Conservation (phyloP, 192 early-diverging fungal species). For the Backusella mclennaniae region DNA sequence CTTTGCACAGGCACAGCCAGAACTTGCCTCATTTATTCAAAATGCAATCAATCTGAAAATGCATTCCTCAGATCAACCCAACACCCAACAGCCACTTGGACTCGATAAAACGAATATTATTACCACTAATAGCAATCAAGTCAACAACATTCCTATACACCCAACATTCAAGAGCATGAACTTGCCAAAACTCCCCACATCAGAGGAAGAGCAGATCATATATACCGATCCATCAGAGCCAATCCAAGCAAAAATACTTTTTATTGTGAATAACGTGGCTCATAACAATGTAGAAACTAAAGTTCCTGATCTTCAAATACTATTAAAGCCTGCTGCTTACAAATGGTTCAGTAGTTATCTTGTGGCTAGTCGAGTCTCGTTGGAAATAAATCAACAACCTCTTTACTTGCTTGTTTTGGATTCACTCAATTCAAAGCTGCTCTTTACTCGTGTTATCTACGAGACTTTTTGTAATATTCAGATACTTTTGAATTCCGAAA, state of each 20-base stretch:
- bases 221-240: constrained; percentile 58
- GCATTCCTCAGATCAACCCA: constrained; percentile 22
- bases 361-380: constrained; percentile 90
- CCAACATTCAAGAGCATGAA: constrained; percentile 18
- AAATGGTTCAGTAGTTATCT: constrained; percentile 96
- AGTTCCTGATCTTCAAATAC: constrained; percentile 68
- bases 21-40: constrained; percentile 65
- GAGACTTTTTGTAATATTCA: constrained; percentile 88
- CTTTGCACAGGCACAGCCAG: constrained; percentile 72
- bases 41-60: neutral
- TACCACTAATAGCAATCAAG: neutral
- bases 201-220: neutral
- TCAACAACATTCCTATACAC: neutral
- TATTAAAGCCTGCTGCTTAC: constrained; percentile 58
- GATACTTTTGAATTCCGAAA: constrained; percentile 89
- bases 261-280: constrained; percentile 96
- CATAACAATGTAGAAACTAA: constrained; percentile 83
- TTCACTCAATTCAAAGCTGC: constrained; percentile 58
- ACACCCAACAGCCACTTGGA: neutral
- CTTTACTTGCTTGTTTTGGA: constrained; percentile 88
- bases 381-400: constrained; percentile 95
- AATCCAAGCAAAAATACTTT: constrained; percentile 91
- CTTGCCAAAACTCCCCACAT: constrained; percentile 8
- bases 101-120: neutral
- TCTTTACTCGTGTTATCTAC: constrained; percentile 74